Evolutionary conservation across 2,329 filamentous ascomycete genomes (phyloP).

Genomic region (Purpureocillium takamizusanense): DNA sequence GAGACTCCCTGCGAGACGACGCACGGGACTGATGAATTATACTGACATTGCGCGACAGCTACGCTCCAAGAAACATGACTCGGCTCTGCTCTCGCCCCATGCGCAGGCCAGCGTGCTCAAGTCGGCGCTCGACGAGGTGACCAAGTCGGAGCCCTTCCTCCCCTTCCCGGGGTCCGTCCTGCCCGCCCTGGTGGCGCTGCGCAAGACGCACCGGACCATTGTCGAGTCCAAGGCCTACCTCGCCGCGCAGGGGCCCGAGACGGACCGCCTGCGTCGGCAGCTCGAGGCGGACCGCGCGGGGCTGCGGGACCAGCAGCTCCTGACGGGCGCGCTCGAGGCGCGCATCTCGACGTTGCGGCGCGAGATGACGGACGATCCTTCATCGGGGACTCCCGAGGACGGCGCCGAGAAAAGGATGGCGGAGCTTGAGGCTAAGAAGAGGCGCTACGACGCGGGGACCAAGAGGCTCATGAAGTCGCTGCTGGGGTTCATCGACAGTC

Average conservation of each 20-base stretch:
- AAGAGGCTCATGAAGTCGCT: slow-evolving; percentile 53
- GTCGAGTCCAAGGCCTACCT: slow-evolving; percentile 55
- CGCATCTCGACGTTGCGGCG: slow-evolving; percentile 51
- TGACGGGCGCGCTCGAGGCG: slow-evolving; percentile 42
- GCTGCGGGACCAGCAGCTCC: slow-evolving; percentile 44
- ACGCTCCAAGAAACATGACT: slow-evolving; percentile 13
- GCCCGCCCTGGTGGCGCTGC: slow-evolving; percentile 62
- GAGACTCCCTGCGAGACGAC: too few relatives aligned
- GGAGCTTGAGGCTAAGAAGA: slow-evolving; percentile 50
- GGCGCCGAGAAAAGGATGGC: slow-evolving; percentile 53
- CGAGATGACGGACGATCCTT: slow-evolving; percentile 46
- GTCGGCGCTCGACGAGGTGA: slow-evolving; percentile 56
- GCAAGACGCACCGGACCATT: slow-evolving; percentile 56
- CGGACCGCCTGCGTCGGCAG: slow-evolving; percentile 33
- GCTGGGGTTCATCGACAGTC: slow-evolving; percentile 60
- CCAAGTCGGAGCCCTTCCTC: slow-evolving; percentile 53
- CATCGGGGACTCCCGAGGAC: slow-evolving; percentile 51
- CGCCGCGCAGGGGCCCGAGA: slow-evolving; percentile 28
- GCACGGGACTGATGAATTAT: too few relatives aligned
- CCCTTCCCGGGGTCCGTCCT: slow-evolving; percentile 59
- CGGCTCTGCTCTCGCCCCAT: slow-evolving; percentile 15
- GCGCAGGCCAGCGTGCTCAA: slow-evolving; percentile 39
- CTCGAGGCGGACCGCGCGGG: slow-evolving; percentile 42
- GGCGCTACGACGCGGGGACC: slow-evolving; percentile 51
- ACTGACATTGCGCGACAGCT: slow-evolving; percentile 13